Evolutionary conservation across 2,329 filamentous ascomycete species (phyloP).

Genomic region (Fusarium sp.): DNA sequence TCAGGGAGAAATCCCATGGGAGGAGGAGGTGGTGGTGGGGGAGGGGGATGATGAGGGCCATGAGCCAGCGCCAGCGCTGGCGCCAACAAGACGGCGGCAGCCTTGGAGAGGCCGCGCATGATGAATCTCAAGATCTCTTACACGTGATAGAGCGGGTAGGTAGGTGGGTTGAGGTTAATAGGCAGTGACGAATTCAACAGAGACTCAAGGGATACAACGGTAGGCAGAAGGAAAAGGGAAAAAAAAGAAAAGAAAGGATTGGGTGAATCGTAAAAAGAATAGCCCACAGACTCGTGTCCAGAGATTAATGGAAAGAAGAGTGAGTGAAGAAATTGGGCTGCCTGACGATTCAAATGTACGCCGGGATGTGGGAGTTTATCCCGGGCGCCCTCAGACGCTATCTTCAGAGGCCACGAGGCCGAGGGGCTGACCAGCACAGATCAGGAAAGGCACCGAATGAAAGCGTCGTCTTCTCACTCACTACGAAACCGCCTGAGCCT

Average conservation of each 20-base stretch:
- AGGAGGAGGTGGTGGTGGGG: slow-evolving; percentile 15
- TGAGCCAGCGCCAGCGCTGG: slow-evolving; percentile 36
- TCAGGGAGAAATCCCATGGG: slow-evolving; percentile 28
- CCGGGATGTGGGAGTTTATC: slow-evolving; percentile 30
- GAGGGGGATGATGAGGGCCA: slow-evolving; percentile 29
- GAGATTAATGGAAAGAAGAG: slow-evolving; percentile 5
- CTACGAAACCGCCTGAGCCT: slow-evolving; percentile 19
- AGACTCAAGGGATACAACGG: background rate
- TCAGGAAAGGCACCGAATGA: background rate
- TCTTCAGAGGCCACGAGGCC: background rate
- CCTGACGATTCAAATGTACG: slow-evolving; percentile 21
- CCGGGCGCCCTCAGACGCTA: background rate
- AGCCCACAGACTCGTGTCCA: background rate
- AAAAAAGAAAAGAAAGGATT: slow-evolving; percentile 19
- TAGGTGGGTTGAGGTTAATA: background rate
- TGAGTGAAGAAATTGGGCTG: slow-evolving; percentile 14
- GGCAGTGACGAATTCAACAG: slow-evolving; percentile 4
- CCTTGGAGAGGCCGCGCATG: slow-evolving; percentile 45
- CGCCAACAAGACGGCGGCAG: slow-evolving; percentile 42
- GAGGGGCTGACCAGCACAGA: background rate
- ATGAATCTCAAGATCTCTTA: slow-evolving; percentile 16
- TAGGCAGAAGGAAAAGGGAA: slow-evolving; percentile 5
- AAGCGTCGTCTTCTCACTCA: background rate
- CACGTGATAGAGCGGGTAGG: background rate
- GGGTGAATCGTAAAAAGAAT: background rate